These are phyloP conservation scores for Ogataea minuta DNA, from an alignment of 805 yeast genomes.

Conservation along the genomic window DNA sequence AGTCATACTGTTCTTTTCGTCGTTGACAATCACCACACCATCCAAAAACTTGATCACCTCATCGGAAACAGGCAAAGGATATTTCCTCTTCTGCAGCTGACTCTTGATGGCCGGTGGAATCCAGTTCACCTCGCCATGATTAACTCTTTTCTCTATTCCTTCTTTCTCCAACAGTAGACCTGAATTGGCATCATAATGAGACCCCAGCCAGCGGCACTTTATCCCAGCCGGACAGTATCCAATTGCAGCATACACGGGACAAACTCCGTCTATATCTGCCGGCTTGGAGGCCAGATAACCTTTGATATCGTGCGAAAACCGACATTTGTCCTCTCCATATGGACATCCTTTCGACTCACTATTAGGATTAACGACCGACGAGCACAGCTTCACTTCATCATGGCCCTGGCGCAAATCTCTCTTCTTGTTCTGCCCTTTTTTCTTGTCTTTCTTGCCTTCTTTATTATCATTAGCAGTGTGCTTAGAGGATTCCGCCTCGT, in stretches of 20 bases:
- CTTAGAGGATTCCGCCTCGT: constrained; percentile 46
- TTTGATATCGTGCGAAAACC: constrained; percentile 71
- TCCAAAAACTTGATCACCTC: constrained; percentile 64
- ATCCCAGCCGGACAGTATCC: constrained; percentile 93
- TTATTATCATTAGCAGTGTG: constrained; percentile 33
- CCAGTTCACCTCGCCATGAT: constrained; percentile 60
- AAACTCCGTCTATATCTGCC: constrained; percentile 67
- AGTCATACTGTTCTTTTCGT: constrained; percentile 36
- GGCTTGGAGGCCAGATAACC: constrained; percentile 65
- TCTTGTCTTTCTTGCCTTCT: constrained; percentile 38
- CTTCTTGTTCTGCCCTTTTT: constrained; percentile 41
- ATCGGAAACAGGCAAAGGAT: constrained; percentile 56
- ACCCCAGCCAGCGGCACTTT: constrained; percentile 85
- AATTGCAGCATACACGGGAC: constrained; percentile 79
- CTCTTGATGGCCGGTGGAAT: constrained; percentile 47
- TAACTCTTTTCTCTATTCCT: constrained; percentile 33
- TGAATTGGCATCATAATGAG: constrained; percentile 57
- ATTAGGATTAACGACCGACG: constrained; percentile 56
- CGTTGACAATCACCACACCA: constrained; percentile 44
- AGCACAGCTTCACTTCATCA: constrained; percentile 66
- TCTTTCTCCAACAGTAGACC: constrained; percentile 44
- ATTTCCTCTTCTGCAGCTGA: constrained; percentile 58
- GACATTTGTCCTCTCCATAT: constrained; percentile 70
- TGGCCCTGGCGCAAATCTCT: constrained; percentile 70
- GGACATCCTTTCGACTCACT: constrained; percentile 44